A percentile compares a stretch with the other conserved stretches of the same genome.
Conservation (phyloP, 139 green algal genomes). For the Coelastrella sp. region DNA sequence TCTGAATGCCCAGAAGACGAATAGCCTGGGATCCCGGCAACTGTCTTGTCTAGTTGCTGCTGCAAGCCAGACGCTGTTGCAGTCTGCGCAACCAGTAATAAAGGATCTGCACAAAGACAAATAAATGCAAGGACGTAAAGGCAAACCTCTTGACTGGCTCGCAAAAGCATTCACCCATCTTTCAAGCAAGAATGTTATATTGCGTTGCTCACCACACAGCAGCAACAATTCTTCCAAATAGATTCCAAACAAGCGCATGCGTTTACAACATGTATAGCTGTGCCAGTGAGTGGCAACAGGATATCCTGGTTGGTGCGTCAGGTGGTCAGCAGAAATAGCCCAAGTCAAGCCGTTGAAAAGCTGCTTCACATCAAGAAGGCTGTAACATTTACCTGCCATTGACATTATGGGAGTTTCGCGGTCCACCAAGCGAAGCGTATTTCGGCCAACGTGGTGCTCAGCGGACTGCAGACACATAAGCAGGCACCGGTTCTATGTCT, state of each 20-base stretch:
- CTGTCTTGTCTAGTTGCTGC: not conserved
- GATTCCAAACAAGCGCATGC: no score
- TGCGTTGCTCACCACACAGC: no score
- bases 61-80: not conserved
- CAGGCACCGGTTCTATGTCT: not conserved
- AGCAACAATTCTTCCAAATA: no score
- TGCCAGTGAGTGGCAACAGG: no score
- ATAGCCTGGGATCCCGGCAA: not conserved
- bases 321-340: not conserved
- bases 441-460: constrained; percentile 13
- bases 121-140: not conserved
- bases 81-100: not conserved
- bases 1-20: constrained; percentile 34
- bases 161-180: not conserved
- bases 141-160: not conserved
- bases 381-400: not conserved
- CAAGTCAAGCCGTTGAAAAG: not conserved
- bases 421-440: not conserved
- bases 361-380: not conserved
- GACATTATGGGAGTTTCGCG: not conserved
- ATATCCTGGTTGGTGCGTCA: not conserved
- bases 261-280: no score
- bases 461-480: not conserved
- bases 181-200: not conserved
- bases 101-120: not conserved